Evolutionary conservation across 176 grass and related monocot species (phyloP).

Genomic region (Chloris gayana): DNA sequence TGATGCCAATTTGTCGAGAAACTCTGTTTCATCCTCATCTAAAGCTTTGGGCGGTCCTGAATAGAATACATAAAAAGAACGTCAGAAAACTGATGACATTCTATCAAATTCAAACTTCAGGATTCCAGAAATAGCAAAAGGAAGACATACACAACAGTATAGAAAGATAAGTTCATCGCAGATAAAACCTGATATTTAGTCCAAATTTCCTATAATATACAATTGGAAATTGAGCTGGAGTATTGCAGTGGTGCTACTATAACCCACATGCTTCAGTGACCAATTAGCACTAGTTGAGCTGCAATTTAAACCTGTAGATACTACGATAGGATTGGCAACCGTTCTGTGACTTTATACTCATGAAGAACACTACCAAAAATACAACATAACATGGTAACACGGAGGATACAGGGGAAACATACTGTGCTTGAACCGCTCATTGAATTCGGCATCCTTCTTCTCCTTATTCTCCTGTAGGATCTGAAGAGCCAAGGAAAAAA

Average conservation of each 20-base stretch:
- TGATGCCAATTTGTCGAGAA: constrained; percentile 75
- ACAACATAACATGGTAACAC: not conserved
- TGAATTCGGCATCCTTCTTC: constrained; percentile 97
- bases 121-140: constrained; percentile 1
- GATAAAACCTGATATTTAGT: not conserved
- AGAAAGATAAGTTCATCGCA: constrained; percentile 12
- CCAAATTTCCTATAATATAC: not conserved
- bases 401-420: constrained; percentile 14
- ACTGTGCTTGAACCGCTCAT: constrained; percentile 97
- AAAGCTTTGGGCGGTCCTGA: constrained; percentile 92
- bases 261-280: not conserved
- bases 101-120: not conserved
- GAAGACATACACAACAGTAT: constrained; percentile 11
- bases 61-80: constrained; percentile 26
- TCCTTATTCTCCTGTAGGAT: constrained; percentile 96
- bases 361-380: not conserved
- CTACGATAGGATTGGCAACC: not conserved
- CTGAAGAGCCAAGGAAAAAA: constrained; percentile 38
- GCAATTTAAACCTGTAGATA: not conserved
- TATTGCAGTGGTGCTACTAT: not conserved
- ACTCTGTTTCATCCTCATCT: constrained; percentile 93
- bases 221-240: not conserved
- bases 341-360: not conserved
- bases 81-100: constrained; percentile 5
- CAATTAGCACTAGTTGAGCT: not conserved